Evolutionary conservation across 2,329 filamentous ascomycete species (phyloP).

Genomic region (Coniochaeta sp.): DNA sequence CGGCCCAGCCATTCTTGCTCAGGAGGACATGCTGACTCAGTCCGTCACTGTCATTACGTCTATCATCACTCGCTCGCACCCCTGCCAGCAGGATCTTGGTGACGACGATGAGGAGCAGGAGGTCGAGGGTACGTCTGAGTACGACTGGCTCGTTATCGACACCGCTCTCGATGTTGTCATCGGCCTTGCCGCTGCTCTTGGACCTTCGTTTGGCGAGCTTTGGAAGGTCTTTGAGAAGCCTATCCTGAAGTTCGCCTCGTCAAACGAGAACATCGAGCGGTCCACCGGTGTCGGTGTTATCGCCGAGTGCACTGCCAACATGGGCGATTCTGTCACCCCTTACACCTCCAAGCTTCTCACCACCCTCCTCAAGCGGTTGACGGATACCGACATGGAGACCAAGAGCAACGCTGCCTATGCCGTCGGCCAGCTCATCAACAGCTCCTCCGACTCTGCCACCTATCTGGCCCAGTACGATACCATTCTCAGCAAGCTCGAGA

Average conservation of each 20-base stretch:
- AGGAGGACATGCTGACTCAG: constrained; percentile 66
- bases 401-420: constrained; percentile 96
- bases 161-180: constrained; percentile 88
- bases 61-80: constrained; percentile 84
- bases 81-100: constrained; percentile 85
- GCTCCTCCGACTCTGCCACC: constrained; percentile 67
- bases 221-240: constrained; percentile 97
- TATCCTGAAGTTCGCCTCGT: constrained; percentile 79
- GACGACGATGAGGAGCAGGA: constrained; percentile 71
- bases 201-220: constrained; percentile 72
- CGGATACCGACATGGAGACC: constrained; percentile 83
- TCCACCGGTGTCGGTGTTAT: constrained; percentile 87
- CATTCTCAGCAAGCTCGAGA: constrained; percentile 81
- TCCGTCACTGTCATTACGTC: constrained; percentile 67
- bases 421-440: constrained; percentile 74
- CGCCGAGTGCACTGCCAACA: constrained; percentile 82
- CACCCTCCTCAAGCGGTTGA: constrained; percentile 76
- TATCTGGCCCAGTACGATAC: constrained; percentile 68
- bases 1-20: constrained; percentile 75
- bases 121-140: constrained; percentile 82
- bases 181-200: constrained; percentile 75
- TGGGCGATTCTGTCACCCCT: constrained; percentile 73
- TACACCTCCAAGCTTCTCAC: constrained; percentile 73
- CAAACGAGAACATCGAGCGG: constrained; percentile 79
- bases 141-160: constrained; percentile 95